Percentiles rank a stretch among this genome's conserved stretches.
These are phyloP conservation scores for Colletotrichum plurivorum DNA, from an alignment of 2,329 filamentous ascomycete genomes.

Conservation along the genomic window DNA sequence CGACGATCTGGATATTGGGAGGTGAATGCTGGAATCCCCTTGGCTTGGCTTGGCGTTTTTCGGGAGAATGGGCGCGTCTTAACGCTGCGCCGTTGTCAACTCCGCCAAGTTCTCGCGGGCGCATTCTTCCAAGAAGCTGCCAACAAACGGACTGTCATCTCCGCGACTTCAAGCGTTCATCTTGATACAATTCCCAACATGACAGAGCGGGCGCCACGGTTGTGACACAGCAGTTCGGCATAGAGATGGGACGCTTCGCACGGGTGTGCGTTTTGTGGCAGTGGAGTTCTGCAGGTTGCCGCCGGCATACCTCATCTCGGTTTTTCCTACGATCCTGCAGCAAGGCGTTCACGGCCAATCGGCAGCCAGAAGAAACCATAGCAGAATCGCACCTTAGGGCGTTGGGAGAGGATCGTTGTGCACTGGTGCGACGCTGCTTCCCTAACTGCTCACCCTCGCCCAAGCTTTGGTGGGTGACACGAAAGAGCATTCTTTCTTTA, in stretches of 20 bases:
- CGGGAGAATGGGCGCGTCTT: too few relatives aligned
- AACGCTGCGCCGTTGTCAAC: too few relatives aligned
- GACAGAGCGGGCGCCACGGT: conserved; percentile 9
- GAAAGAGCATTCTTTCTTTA: conserved; percentile 3
- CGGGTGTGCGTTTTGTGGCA: conserved; percentile 15
- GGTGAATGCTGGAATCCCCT: too few relatives aligned
- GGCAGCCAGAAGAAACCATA: conserved; percentile 17
- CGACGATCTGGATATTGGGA: too few relatives aligned
- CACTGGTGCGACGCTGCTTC: not conserved
- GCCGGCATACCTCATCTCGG: conserved; percentile 38
- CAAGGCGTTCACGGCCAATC: conserved; percentile 36
- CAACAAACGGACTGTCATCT: not conserved
- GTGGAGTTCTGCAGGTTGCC: conserved; percentile 29
- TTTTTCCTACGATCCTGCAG: conserved; percentile 42
- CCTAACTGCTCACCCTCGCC: conserved; percentile 1
- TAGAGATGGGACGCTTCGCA: conserved; percentile 20
- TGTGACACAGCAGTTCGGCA: conserved; percentile 25
- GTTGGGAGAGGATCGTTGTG: not conserved
- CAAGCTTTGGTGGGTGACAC: conserved; percentile 23
- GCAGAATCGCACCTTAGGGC: not conserved
- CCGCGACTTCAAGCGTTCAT: not conserved
- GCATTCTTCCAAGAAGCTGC: too few relatives aligned
- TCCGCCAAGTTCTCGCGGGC: too few relatives aligned
- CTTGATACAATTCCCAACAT: not conserved
- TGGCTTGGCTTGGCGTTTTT: too few relatives aligned